Conservation (phyloP, 2,329 filamentous ascomycete species). For the Pseudogymnoascus pannorum region DNA sequence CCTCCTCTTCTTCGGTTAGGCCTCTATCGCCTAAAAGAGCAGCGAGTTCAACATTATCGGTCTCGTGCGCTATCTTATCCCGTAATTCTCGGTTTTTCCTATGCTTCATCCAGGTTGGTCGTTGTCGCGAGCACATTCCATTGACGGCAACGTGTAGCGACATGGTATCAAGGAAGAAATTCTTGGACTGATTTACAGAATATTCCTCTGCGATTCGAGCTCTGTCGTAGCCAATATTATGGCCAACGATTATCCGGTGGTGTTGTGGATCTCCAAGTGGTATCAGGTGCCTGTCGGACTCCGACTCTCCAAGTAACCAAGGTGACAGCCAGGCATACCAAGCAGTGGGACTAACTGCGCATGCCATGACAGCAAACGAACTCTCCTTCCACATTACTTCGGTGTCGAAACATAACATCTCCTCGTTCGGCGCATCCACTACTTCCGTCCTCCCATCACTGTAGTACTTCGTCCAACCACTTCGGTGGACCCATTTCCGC, state of each 20-base stretch:
- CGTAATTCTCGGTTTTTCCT: slow-evolving; percentile 81
- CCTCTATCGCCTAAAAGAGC: slow-evolving; percentile 61
- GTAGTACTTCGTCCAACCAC: slow-evolving; percentile 93
- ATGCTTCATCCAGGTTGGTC: slow-evolving; percentile 96
- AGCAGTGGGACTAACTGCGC: slow-evolving; percentile 76
- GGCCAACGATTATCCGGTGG: slow-evolving; percentile 76
- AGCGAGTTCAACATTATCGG: slow-evolving; percentile 63
- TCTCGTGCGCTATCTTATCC: slow-evolving; percentile 68
- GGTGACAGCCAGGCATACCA: slow-evolving; percentile 99
- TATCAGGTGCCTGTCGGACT: slow-evolving; percentile 71
- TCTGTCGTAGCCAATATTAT: slow-evolving; percentile 93
- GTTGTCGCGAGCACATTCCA: slow-evolving; percentile 95
- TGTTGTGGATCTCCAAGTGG: slow-evolving; percentile 71
- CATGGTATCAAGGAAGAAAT: slow-evolving; percentile 94
- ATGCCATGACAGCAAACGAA: slow-evolving; percentile 93
- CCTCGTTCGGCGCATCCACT: slow-evolving; percentile 70
- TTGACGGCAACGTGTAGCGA: slow-evolving; percentile 96
- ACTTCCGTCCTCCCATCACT: slow-evolving; percentile 63
- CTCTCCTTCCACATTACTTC: slow-evolving; percentile 95
- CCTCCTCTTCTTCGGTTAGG: slow-evolving; percentile 76
- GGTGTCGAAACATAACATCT: slow-evolving; percentile 85
- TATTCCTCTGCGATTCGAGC: slow-evolving; percentile 89
- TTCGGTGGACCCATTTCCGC: slow-evolving; percentile 65
- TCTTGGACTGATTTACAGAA: slow-evolving; percentile 70
- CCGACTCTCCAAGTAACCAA: slow-evolving; percentile 80